Percentiles rank a stretch among this genome's conserved stretches.
These are phyloP conservation scores for Cadophora sp. DNA, from an alignment of 2,329 filamentous ascomycete species.

Conservation along the genomic window DNA sequence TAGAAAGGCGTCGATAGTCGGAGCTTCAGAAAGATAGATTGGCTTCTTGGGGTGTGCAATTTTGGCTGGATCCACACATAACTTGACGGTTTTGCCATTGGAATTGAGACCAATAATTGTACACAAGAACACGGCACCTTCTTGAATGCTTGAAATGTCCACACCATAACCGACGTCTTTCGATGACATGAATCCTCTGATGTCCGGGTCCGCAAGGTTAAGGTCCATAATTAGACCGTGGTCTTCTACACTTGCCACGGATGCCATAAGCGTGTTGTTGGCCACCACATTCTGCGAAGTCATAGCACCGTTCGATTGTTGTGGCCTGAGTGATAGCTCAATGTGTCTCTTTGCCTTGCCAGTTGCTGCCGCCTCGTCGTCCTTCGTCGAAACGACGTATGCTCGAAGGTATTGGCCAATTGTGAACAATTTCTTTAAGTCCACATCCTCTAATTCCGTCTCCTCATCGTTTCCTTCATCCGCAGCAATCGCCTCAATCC, in stretches of 20 bases:
- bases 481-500: slow-evolving; percentile 72
- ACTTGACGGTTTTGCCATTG: slow-evolving; percentile 84
- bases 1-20: slow-evolving; percentile 87
- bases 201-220: slow-evolving; percentile 69
- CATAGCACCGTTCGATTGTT: slow-evolving; percentile 78
- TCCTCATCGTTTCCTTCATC: slow-evolving; percentile 62
- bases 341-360: slow-evolving; percentile 75
- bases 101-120: slow-evolving; percentile 77
- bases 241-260: slow-evolving; percentile 91
- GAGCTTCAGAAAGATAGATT: slow-evolving; percentile 74
- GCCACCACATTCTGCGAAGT: slow-evolving; percentile 74
- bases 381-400: slow-evolving; percentile 79
- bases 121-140: slow-evolving; percentile 86
- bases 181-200: slow-evolving; percentile 85
- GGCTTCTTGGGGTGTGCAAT: slow-evolving; percentile 70
- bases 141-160: slow-evolving; percentile 72
- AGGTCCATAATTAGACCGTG: slow-evolving; percentile 95
- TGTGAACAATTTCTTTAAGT: slow-evolving; percentile 77
- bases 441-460: slow-evolving; percentile 64
- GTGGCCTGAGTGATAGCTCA: slow-evolving; percentile 84
- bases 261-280: slow-evolving; percentile 84
- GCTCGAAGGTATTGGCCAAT: slow-evolving; percentile 89
- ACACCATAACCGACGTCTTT: slow-evolving; percentile 77
- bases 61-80: slow-evolving; percentile 76
- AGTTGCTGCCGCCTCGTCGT: slow-evolving; percentile 57